Evolutionary conservation across 108 stramenopile species (phyloP).

Genomic region (Mayamaea pseudoterrestris): DNA sequence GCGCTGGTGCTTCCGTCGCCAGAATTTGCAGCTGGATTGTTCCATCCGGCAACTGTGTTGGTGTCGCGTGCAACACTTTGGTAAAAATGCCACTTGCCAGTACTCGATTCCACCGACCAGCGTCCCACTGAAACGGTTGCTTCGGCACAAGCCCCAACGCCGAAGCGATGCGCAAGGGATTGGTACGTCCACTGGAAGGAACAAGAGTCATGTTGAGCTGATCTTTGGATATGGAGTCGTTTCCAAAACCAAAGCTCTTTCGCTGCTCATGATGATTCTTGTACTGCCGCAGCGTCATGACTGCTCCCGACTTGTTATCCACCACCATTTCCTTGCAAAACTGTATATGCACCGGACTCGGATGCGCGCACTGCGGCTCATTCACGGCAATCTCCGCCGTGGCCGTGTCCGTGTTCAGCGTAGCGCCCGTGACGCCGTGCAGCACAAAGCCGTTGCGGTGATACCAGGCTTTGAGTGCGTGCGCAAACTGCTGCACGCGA

Average conservation of each 20-base stretch:
- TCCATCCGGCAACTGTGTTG: slow-evolving; percentile 29
- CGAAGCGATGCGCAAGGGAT: slow-evolving; percentile 40
- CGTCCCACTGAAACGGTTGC: slow-evolving; percentile 47
- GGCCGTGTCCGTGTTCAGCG: slow-evolving; percentile 35
- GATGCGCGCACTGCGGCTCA: slow-evolving; percentile 21
- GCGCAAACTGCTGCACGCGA: slow-evolving; percentile 47
- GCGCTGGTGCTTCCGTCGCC: slow-evolving; percentile 60
- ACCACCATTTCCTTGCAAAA: slow-evolving; percentile 58
- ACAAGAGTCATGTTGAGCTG: slow-evolving; percentile 46
- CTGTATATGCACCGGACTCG: slow-evolving; percentile 42
- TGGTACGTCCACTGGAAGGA: slow-evolving; percentile 39
- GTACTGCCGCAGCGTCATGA: slow-evolving; percentile 31
- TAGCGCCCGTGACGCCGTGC: slow-evolving; percentile 58
- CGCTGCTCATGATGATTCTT: slow-evolving; percentile 12
- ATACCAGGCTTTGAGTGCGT: slow-evolving; percentile 53
- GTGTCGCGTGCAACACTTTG: slow-evolving; percentile 16
- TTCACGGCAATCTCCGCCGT: slow-evolving; percentile 29
- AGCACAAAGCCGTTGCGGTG: slow-evolving; percentile 56
- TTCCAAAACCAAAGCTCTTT: slow-evolving; percentile 8
- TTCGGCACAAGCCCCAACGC: slow-evolving; percentile 45
- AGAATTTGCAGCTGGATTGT: slow-evolving; percentile 55
- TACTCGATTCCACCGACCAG: slow-evolving; percentile 25
- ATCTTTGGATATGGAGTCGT: slow-evolving; percentile 7
- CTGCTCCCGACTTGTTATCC: slow-evolving; percentile 31
- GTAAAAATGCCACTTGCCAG: slow-evolving; percentile 44